Evolutionary conservation across 257 asterid genomes (phyloP).

Genomic region (Solanum infundibuliforme): DNA sequence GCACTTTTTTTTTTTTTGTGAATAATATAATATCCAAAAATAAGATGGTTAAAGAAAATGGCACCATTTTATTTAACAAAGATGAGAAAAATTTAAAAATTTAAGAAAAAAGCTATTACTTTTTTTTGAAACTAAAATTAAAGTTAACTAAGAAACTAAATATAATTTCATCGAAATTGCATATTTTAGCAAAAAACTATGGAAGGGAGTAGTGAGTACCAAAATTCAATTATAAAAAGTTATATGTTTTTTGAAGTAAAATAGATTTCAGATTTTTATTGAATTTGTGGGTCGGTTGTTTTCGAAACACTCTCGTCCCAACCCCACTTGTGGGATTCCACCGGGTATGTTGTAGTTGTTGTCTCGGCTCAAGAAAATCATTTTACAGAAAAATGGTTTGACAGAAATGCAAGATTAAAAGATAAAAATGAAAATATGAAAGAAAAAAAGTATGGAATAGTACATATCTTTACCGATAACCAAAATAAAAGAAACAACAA

Average conservation of each 20-base stretch:
- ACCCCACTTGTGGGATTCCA: background rate
- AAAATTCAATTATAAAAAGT: background rate
- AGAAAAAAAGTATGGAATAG: background rate
- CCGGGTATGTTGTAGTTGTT: background rate
- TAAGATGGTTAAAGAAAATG: background rate
- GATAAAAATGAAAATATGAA: background rate
- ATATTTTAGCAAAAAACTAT: background rate
- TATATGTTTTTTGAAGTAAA: background rate
- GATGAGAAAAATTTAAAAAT: background rate
- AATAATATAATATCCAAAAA: background rate
- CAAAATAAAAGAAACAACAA: background rate
- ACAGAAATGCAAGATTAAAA: background rate
- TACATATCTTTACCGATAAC: background rate
- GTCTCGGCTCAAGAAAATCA: background rate
- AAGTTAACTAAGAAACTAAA: background rate
- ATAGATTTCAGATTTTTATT: background rate
- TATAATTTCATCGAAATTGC: background rate
- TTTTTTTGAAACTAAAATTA: too few relatives aligned
- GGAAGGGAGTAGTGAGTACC: background rate
- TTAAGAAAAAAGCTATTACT: background rate
- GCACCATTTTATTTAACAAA: background rate
- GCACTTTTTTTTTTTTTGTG: background rate
- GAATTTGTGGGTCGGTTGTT: background rate
- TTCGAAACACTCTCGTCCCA: background rate
- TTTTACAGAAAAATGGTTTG: background rate